Percentiles rank a stretch among this genome's conserved stretches.
phyloP scores from a whole-genome alignment of 2,329 filamentous ascomycete genomes.

The Beauveria sp. region DNA sequence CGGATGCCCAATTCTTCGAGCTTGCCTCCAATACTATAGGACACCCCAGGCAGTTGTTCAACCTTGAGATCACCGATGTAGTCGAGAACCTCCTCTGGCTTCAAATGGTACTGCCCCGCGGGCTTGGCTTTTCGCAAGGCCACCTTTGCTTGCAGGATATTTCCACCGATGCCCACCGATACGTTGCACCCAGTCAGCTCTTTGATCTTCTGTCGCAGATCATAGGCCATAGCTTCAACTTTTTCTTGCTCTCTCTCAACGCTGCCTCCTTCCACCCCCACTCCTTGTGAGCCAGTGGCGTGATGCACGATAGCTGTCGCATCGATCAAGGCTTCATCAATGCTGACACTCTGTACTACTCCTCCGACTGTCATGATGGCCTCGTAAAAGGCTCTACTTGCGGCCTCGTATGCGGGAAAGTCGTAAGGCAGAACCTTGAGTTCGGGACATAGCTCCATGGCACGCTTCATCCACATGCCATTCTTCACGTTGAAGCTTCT shows the following conservation, averaged over 20 bases:
- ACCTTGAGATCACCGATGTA: conserved; percentile 74
- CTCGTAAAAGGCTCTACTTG: conserved; percentile 81
- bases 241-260: conserved; percentile 72
- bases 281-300: conserved; percentile 57
- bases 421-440: conserved; percentile 92
- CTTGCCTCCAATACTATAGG: conserved; percentile 78
- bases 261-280: conserved; percentile 56
- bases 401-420: conserved; percentile 88
- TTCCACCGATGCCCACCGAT: conserved; percentile 85
- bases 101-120: conserved; percentile 83
- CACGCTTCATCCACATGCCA: conserved; percentile 98
- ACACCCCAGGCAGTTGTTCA: conserved; percentile 82
- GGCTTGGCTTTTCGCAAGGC: conserved; percentile 89
- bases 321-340: conserved; percentile 90
- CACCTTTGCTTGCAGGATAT: conserved; percentile 85
- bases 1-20: conserved; percentile 81
- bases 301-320: conserved; percentile 62
- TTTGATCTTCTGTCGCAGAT: conserved; percentile 63
- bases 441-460: conserved; percentile 73
- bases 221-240: conserved; percentile 59
- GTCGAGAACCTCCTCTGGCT: conserved; percentile 67
- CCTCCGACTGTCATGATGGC: conserved; percentile 73
- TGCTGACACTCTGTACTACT: conserved; percentile 88
- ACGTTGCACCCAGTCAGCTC: conserved; percentile 75
- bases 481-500: conserved; percentile 84